Evolutionary conservation across 768 basidiomycete genomes (phyloP).

Genomic region (Mycena polygramma): DNA sequence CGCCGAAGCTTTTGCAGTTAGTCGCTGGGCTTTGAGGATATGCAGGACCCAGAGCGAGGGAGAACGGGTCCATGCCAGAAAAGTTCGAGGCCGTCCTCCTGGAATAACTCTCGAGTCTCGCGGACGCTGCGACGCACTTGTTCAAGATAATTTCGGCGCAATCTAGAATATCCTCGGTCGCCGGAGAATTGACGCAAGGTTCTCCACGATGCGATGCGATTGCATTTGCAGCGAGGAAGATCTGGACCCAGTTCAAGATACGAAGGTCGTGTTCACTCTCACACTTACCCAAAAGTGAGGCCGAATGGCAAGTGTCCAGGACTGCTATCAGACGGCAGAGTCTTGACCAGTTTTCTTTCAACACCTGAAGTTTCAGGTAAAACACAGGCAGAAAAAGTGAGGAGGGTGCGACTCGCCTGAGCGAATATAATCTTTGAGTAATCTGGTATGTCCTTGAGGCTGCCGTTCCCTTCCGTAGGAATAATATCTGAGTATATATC

Average conservation of each 20-base stretch:
- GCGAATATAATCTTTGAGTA: conserved; percentile 10
- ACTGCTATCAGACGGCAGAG: background rate
- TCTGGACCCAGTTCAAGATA: background rate
- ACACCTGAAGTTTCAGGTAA: background rate
- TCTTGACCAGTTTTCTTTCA: background rate
- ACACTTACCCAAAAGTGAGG: background rate
- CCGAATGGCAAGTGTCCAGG: background rate
- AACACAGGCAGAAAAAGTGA: too few relatives aligned
- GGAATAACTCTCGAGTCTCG: conserved; percentile 1
- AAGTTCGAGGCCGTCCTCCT: background rate
- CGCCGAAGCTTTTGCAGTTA: background rate
- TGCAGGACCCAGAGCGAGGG: background rate
- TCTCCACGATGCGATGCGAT: background rate
- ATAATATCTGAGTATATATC: background rate
- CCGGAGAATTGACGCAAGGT: background rate
- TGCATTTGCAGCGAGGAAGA: background rate
- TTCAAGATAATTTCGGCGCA: too few relatives aligned
- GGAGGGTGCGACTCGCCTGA: background rate
- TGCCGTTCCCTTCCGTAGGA: background rate
- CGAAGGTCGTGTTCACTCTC: background rate
- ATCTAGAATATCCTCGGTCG: background rate
- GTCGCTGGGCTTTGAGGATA: background rate
- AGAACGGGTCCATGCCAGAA: background rate
- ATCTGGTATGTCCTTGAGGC: background rate
- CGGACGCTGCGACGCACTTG: background rate